Conservation (phyloP, 73 alveolate species). For the Uronychia setigera region DNA sequence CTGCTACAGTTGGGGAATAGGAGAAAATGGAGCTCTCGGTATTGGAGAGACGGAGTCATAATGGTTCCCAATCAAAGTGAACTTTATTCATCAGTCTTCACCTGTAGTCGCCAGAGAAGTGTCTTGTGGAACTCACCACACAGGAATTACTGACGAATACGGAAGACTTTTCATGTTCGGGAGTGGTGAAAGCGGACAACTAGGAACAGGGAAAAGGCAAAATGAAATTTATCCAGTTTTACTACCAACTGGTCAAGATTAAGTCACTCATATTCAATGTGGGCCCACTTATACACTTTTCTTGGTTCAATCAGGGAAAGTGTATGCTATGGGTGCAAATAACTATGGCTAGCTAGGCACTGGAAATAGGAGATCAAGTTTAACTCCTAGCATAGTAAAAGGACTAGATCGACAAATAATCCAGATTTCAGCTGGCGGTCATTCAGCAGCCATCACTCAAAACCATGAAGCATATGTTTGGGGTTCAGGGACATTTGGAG, state of each 20-base stretch:
- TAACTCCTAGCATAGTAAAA: constrained; percentile 6
- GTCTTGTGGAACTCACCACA: not conserved
- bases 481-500: constrained; percentile 85
- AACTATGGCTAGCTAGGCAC: constrained; percentile 90
- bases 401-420: constrained; percentile 29
- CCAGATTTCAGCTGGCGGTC: constrained; percentile 87
- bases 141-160: not conserved
- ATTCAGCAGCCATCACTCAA: constrained; percentile 79
- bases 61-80: not conserved
- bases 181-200: not conserved
- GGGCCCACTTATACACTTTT: constrained; percentile 85
- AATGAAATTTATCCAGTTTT: not conserved
- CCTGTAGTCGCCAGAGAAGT: not conserved
- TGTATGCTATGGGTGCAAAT: constrained; percentile 84
- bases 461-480: constrained; percentile 86
- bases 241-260: constrained; percentile 9
- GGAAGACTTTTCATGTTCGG: not conserved
- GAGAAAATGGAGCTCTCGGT: constrained; percentile 63
- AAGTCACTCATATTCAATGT: constrained; percentile 71
- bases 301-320: constrained; percentile 78
- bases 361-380: constrained; percentile 36
- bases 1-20: constrained; percentile 73
- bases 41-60: constrained; percentile 4
- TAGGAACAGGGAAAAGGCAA: not conserved
- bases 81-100: not conserved